Percentiles rank a stretch among this genome's conserved stretches.
phyloP scores from a whole-genome alignment of 805 yeast species.

The Candida qinlingensis region DNA sequence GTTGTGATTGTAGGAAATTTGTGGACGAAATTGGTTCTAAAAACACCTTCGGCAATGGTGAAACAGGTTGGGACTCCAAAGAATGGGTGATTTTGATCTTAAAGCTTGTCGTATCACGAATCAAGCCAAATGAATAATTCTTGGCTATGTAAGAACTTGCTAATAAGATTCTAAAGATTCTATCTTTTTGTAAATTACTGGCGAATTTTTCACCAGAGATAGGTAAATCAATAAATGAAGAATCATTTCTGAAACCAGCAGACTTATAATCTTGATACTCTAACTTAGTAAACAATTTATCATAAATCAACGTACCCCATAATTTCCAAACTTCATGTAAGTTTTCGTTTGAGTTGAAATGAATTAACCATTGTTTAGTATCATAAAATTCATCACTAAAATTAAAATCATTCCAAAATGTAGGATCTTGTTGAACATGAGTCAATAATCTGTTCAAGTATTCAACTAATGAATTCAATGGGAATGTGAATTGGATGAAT shows the following conservation, averaged over 20 bases:
- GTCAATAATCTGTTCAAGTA: conserved; percentile 56
- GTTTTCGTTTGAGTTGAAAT: conserved; percentile 54
- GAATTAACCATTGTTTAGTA: conserved; percentile 31
- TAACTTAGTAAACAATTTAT: conserved; percentile 46
- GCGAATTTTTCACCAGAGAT: conserved; percentile 52
- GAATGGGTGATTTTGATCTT: conserved; percentile 11
- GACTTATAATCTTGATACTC: conserved; percentile 44
- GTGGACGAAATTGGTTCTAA: conserved; percentile 6
- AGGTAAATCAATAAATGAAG: conserved; percentile 55
- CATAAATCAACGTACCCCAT: conserved; percentile 84
- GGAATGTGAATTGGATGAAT: conserved; percentile 52
- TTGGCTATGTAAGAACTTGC: conserved; percentile 49
- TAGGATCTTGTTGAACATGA: conserved; percentile 19
- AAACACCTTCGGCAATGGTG: conserved; percentile 1
- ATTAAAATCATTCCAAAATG: conserved; percentile 13
- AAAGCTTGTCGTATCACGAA: conserved; percentile 34
- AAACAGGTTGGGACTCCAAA: neutral
- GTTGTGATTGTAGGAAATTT: conserved; percentile 6
- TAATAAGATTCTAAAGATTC: conserved; percentile 46
- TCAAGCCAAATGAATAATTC: conserved; percentile 48
- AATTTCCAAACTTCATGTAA: conserved; percentile 78
- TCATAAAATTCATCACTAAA: conserved; percentile 16
- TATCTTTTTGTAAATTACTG: conserved; percentile 36
- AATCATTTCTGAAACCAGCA: conserved; percentile 52
- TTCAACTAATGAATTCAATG: conserved; percentile 62